phyloP scores from a whole-genome alignment of 2,329 filamentous ascomycete genomes.

The Talaromyces albobiverticillius region DNA sequence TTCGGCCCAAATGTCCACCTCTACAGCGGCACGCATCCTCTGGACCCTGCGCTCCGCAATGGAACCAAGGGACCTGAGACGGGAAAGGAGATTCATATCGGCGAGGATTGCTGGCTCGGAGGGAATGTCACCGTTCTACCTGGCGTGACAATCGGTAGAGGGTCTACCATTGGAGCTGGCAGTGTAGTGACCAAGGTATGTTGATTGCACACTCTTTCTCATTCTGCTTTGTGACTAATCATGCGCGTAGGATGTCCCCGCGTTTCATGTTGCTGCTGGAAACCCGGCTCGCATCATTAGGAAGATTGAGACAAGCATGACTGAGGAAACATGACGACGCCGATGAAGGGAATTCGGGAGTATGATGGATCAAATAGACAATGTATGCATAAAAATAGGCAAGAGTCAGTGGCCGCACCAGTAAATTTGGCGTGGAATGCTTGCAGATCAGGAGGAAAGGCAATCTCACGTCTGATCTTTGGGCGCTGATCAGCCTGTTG shows the following conservation, averaged over 20 bases:
- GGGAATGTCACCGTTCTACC: constrained; percentile 69
- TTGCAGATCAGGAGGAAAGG: not conserved
- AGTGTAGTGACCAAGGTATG: constrained; percentile 74
- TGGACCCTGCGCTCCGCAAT: constrained; percentile 71
- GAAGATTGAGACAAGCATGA: constrained; percentile 38
- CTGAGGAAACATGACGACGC: constrained; percentile 11
- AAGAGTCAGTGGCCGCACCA: no score
- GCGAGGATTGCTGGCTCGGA: constrained; percentile 78
- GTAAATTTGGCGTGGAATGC: no score
- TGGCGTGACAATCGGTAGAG: constrained; percentile 74
- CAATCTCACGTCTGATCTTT: no score
- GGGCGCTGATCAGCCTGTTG: no score
- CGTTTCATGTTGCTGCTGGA: constrained; percentile 41
- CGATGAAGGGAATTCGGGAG: no score
- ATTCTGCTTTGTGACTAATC: not conserved
- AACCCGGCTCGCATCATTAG: constrained; percentile 40
- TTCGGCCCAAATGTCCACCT: constrained; percentile 76
- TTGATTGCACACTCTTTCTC: no score
- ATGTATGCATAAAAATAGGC: no score
- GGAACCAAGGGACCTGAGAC: constrained; percentile 72
- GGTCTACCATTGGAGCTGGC: constrained; percentile 72
- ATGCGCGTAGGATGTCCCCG: constrained; percentile 36
- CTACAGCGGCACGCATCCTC: constrained; percentile 71
- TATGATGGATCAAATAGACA: not conserved
- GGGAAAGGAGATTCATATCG: constrained; percentile 71